Conservation (phyloP, 148 eudicot genomes). For the Dysphania ambrosioides region DNA sequence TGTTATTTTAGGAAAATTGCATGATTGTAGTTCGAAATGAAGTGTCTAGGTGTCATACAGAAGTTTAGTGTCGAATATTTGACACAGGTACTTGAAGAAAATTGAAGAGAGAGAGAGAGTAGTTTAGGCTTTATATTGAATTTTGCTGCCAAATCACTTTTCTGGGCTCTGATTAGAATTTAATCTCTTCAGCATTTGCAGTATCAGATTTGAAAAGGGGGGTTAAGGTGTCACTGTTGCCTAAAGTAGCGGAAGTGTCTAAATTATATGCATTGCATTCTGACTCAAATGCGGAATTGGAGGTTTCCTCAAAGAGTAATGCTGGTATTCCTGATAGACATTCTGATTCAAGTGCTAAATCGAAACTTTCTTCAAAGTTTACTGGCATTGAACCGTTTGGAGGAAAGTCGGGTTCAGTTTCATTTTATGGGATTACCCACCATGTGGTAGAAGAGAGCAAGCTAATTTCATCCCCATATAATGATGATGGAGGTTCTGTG, state of each 20-base stretch:
- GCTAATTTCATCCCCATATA: conserved; percentile 51
- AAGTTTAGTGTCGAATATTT: too few species aligned
- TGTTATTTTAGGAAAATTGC: too few species aligned
- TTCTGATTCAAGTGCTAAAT: conserved; percentile 29
- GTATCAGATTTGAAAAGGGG: conserved; percentile 27
- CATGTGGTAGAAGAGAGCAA: conserved; percentile 60
- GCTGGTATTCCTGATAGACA: conserved; percentile 15
- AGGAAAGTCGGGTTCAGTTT: conserved; percentile 82
- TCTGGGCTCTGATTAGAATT: conserved; percentile 20
- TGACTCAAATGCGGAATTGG: conserved; percentile 24
- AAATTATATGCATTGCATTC: conserved; percentile 23
- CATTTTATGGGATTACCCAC: conserved; percentile 63
- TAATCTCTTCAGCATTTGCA: conserved; percentile 28
- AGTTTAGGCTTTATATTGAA: not conserved
- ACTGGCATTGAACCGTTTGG: conserved; percentile 55
- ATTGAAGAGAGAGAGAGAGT: not conserved
- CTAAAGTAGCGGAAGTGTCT: conserved; percentile 16
- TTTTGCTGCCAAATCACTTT: not conserved
- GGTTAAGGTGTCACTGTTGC: conserved; percentile 22
- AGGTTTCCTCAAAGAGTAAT: conserved; percentile 10
- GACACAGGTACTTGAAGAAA: not conserved
- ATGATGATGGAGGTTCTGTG: conserved; percentile 53
- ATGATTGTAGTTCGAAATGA: too few species aligned
- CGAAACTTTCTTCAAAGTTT: conserved; percentile 16
- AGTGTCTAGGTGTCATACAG: too few species aligned